Percentiles rank a stretch among this genome's conserved stretches.
Conservation (phyloP, 2,329 filamentous ascomycete species). For the Leptoxyphium fumago region DNA sequence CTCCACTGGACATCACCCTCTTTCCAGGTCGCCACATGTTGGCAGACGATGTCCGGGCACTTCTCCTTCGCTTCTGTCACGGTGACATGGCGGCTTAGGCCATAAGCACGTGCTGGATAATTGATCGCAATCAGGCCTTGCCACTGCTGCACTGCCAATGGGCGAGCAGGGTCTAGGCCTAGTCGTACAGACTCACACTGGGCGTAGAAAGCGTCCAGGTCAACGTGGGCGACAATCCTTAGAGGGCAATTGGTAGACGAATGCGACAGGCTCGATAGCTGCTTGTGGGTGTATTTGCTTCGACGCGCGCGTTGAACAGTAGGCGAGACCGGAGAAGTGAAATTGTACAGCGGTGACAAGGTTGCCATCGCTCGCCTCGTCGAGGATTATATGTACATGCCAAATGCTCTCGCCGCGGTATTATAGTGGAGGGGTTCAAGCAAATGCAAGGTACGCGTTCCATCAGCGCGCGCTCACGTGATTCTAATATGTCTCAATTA, state of each 20-base stretch:
- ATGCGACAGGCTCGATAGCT: constrained; percentile 60
- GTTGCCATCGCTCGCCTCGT: background rate
- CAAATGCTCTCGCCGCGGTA: no score
- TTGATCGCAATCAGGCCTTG: constrained; percentile 92
- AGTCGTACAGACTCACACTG: constrained; percentile 92
- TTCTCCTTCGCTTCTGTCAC: constrained; percentile 70
- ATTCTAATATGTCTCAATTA: no score
- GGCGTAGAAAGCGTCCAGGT: constrained; percentile 89
- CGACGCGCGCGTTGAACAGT: constrained; percentile 14
- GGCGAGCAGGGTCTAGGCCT: constrained; percentile 55
- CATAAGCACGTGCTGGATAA: constrained; percentile 72
- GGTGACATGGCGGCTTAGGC: constrained; percentile 65
- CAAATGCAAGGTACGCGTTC: no score
- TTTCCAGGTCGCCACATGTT: constrained; percentile 91
- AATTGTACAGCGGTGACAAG: background rate
- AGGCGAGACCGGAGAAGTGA: background rate
- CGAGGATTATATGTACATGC: no score
- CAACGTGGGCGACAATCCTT: constrained; percentile 77
- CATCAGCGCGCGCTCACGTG: no score
- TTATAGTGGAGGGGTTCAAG: no score
- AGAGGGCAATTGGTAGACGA: constrained; percentile 62
- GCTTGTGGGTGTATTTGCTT: constrained; percentile 73
- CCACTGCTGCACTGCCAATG: constrained; percentile 90
- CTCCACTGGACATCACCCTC: constrained; percentile 87
- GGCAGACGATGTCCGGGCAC: constrained; percentile 69